Evolutionary conservation across 768 basidiomycete species (phyloP).

Genomic region (Royoungia palumana): DNA sequence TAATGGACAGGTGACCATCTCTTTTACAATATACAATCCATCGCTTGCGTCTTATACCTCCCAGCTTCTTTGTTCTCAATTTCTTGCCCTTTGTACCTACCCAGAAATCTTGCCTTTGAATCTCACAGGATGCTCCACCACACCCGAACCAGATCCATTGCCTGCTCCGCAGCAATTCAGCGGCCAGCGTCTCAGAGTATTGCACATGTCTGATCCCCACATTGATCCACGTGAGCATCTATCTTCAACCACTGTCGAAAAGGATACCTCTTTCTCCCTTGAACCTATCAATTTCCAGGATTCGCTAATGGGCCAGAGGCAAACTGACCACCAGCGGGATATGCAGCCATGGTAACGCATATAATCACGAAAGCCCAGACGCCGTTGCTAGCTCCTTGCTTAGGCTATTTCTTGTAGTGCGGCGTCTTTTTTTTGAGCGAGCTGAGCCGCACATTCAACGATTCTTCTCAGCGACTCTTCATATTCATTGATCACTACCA

Average conservation of each 20-base stretch:
- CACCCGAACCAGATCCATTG: constrained; percentile 69
- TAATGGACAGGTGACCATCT: constrained; percentile 59
- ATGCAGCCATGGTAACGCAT: constrained; percentile 59
- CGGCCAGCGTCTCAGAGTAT: constrained; percentile 63
- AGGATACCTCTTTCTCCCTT: background rate
- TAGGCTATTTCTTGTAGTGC: constrained; percentile 60
- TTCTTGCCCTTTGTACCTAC: constrained; percentile 52
- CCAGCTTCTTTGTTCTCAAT: constrained; percentile 59
- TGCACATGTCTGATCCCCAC: constrained; percentile 75
- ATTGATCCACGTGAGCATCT: constrained; percentile 63
- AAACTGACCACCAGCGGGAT: constrained; percentile 58
- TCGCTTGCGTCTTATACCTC: background rate
- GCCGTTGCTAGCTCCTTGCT: constrained; percentile 62
- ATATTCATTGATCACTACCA: constrained; percentile 54
- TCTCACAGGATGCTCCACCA: constrained; percentile 66
- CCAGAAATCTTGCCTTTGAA: constrained; percentile 61
- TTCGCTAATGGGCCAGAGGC: constrained; percentile 69
- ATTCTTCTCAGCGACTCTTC: constrained; percentile 58
- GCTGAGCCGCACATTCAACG: background rate
- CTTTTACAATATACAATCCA: background rate
- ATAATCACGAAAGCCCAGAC: constrained; percentile 52
- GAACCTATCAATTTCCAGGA: constrained; percentile 36
- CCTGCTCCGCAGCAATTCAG: constrained; percentile 56
- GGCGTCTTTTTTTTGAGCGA: background rate
- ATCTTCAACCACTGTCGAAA: background rate